These are phyloP conservation scores for Raphanus raphanistrum DNA, from an alignment of 345 rosid genomes.

Conservation along the genomic window DNA sequence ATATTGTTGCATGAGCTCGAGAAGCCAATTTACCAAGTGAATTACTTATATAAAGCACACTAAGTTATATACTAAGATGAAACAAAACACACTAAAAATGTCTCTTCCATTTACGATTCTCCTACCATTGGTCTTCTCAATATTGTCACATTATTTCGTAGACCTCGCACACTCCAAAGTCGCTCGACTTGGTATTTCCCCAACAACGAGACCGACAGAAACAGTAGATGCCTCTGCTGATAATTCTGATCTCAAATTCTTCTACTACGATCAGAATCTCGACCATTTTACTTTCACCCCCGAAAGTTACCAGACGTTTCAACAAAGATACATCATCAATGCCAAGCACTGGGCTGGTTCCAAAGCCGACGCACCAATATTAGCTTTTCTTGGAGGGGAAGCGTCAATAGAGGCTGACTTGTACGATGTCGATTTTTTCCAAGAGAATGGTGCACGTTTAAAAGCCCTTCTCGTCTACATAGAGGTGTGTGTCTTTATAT, in stretches of 20 bases:
- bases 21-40: background rate
- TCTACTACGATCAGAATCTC: conserved; percentile 44
- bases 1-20: conserved; percentile 5
- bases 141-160: conserved; percentile 9
- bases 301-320: conserved; percentile 50
- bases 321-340: conserved; percentile 48
- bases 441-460: conserved; percentile 40
- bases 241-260: conserved; percentile 33
- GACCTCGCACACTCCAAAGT: conserved; percentile 27
- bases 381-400: conserved; percentile 54
- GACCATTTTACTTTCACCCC: conserved; percentile 61
- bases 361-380: conserved; percentile 46
- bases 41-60: background rate
- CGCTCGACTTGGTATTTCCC: conserved; percentile 10
- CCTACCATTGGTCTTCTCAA: conserved; percentile 9
- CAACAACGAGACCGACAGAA: conserved; percentile 9
- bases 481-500: conserved; percentile 37
- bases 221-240: background rate
- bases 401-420: conserved; percentile 37
- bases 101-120: conserved; percentile 4
- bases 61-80: background rate
- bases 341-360: conserved; percentile 54
- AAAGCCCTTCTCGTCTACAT: conserved; percentile 45
- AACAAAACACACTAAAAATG: conserved; percentile 9
- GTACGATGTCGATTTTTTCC: conserved; percentile 26